Evolutionary conservation across 306 rosid species (phyloP), one percentile per base, ranked within the genome.

Genomic region (Gastrolobium bilobum): DNA sequence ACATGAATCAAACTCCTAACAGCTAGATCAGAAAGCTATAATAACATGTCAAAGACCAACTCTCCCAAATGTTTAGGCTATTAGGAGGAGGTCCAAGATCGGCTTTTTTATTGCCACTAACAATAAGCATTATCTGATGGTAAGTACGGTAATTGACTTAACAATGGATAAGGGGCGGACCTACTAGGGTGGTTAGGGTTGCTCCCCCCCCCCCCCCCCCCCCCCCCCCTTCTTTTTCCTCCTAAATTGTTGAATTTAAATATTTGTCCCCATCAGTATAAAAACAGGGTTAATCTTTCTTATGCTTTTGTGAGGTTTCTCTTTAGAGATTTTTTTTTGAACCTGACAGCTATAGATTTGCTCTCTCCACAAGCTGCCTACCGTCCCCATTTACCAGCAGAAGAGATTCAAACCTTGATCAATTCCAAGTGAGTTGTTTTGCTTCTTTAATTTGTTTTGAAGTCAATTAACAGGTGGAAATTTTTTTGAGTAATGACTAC

Each of bases 241-340:
- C 26, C 26, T 20, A 34, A 34, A 54, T 14, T 57, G 52, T 35
- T 33, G 10, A 34, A 20, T 20, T 75, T 48, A 10, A 3, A 75
- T 33, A 34, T 37, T 65, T 65, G 35, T 51, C 20, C 4, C 1
- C 11, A 20, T 65, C 6, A 11, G 50, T 8, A 47, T 62, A 8
- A 14, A n/a, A 26, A 20, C 0, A 5, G 11, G 6, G 3, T 8
- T 35, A 15, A 14, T 13, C 26, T 37, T 47, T 20, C 20, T 33
- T 60, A 75, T 75, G 14, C 26, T 60, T 31, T 59, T 74, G 46
- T 6, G 34, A 40, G 71, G 30, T 26, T 62, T 44, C 29, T 50
- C 14, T 76, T 64, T 64, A 13, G 29, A 76, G 64, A 29, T 65
- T 15, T 39, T 33, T 4, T 10, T 34, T 13, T 4, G 63, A 73